Percentiles rank a stretch among this genome's conserved stretches.
phyloP scores from a whole-genome alignment of 345 rosid species.

The Mallotus nudiflorus region DNA sequence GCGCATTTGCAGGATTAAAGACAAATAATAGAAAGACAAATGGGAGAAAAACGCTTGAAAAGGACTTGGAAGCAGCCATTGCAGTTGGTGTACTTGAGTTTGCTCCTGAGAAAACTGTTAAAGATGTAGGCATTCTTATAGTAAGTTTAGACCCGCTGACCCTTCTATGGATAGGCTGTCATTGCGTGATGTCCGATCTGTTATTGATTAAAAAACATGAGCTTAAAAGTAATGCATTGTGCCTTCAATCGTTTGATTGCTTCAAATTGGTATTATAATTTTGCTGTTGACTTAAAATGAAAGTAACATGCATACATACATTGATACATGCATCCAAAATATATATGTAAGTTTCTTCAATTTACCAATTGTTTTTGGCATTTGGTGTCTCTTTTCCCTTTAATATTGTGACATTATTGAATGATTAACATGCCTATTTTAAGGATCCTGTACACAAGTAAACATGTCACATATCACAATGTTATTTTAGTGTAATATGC shows the following conservation, averaged over 20 bases:
- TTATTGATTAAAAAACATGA: not conserved
- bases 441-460: no score
- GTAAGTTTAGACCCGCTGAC: not conserved
- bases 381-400: no score
- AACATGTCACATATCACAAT: no score
- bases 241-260: not conserved
- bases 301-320: not conserved
- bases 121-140: not conserved
- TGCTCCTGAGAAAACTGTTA: not conserved
- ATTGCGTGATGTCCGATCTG: not conserved
- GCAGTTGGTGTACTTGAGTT: not conserved
- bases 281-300: not conserved
- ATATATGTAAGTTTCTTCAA: no score
- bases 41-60: slow-evolving; percentile 28
- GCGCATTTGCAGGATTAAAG: slow-evolving; percentile 33
- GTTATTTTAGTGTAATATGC: no score
- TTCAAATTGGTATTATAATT: not conserved
- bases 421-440: no score
- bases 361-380: no score
- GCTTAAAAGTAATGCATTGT: no score
- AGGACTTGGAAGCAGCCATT: slow-evolving; percentile 39
- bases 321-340: no score
- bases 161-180: not conserved
- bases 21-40: slow-evolving; percentile 23
- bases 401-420: no score